These are phyloP conservation scores for Plasmodium chabaudi DNA, from an alignment of 169 alveolate genomes.

Conservation along the genomic window DNA sequence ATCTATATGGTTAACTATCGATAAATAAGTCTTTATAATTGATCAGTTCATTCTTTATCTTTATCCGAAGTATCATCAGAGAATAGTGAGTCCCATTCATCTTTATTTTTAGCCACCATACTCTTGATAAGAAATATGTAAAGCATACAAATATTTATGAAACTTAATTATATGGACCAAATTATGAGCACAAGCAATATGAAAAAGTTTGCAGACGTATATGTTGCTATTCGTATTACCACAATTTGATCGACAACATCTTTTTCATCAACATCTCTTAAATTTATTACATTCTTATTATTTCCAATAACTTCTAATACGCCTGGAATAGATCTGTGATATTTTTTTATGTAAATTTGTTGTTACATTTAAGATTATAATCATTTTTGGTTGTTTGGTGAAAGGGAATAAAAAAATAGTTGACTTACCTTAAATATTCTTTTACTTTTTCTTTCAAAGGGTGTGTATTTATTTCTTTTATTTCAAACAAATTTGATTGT, in stretches of 20 bases:
- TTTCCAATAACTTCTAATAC: conserved; percentile 25
- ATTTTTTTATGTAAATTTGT: not conserved
- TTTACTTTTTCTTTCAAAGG: conserved; percentile 42
- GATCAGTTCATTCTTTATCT: not conserved
- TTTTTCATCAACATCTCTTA: conserved; percentile 32
- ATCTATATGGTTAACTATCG: not conserved
- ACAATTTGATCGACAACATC: conserved; percentile 22
- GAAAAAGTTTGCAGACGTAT: not conserved
- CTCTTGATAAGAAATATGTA: conserved; percentile 21
- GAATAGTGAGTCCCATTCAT: conserved; percentile 43
- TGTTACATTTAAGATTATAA: too few relatives aligned
- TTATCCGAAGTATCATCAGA: conserved; percentile 5
- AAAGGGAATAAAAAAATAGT: not conserved
- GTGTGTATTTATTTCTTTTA: conserved; percentile 10
- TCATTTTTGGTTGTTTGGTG: not conserved
- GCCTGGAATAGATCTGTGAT: conserved; percentile 28
- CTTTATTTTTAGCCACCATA: conserved; percentile 24
- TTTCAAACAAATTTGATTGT: conserved; percentile 16
- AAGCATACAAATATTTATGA: not conserved
- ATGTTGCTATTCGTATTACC: conserved; percentile 21
- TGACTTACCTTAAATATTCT: conserved; percentile 41
- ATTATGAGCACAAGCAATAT: not conserved
- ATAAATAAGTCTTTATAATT: not conserved
- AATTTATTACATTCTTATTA: conserved; percentile 30
- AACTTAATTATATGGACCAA: not conserved